phyloP scores from a whole-genome alignment of 352 stramenopile species.

The Globisporangium paroecandrum region DNA sequence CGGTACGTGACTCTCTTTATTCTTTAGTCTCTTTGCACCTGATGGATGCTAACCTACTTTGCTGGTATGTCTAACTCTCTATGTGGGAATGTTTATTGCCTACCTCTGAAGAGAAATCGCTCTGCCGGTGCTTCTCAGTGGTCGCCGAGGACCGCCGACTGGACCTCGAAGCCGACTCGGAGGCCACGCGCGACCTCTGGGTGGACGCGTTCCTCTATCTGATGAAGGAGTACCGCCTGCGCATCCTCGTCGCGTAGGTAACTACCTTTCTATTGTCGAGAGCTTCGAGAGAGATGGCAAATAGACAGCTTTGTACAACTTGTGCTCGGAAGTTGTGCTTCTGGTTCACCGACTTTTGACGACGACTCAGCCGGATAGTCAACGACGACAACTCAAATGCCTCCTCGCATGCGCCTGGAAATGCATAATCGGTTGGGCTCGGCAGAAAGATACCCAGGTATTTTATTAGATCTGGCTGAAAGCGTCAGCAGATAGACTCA shows the following conservation, averaged over 20 bases:
- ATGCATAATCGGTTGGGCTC: background rate
- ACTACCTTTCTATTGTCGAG: background rate
- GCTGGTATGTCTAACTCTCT: background rate
- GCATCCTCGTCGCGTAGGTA: constrained; percentile 44
- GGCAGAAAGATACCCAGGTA: background rate
- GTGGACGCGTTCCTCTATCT: constrained; percentile 49
- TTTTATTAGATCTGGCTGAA: background rate
- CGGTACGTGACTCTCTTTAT: constrained; percentile 22
- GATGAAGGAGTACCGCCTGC: constrained; percentile 44
- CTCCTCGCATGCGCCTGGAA: background rate
- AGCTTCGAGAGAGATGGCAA: background rate
- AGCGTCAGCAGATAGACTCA: background rate
- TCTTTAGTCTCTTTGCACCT: background rate
- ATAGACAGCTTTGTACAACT: background rate
- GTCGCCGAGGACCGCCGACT: constrained; percentile 61
- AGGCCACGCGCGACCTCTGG: constrained; percentile 60
- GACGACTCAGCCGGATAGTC: background rate
- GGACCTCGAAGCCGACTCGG: constrained; percentile 70
- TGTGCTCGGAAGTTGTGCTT: background rate
- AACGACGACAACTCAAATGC: background rate
- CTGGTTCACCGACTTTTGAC: background rate
- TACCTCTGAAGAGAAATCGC: constrained; percentile 48
- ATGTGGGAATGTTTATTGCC: background rate
- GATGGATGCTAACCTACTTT: background rate
- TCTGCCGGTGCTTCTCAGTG: constrained; percentile 62